Percentiles rank a stretch among this genome's conserved stretches.
phyloP scores from a whole-genome alignment of 768 basidiomycete genomes.

The Neoboletus subvelutipes region DNA sequence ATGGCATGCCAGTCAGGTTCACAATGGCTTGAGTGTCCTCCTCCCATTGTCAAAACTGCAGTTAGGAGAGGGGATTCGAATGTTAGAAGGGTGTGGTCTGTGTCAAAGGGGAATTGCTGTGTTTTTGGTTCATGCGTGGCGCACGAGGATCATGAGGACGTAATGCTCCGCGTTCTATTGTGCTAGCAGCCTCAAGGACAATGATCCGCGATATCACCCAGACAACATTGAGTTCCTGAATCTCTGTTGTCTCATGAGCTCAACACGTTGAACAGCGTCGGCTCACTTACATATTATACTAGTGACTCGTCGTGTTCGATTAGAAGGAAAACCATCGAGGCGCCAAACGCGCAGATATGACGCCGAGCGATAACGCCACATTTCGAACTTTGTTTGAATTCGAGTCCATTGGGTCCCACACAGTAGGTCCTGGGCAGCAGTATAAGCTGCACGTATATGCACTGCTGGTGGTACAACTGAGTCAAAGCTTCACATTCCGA shows the following conservation, averaged over 20 bases:
- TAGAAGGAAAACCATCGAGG: no score
- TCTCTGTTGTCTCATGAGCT: not conserved
- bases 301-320: no score
- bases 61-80: not conserved
- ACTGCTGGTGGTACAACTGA: no score
- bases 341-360: no score
- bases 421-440: no score
- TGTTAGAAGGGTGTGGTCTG: not conserved
- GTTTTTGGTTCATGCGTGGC: not conserved
- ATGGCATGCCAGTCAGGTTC: constrained; percentile 22
- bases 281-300: no score
- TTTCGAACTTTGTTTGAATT: no score
- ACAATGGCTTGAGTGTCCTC: constrained; percentile 18
- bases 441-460: no score
- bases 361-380: no score
- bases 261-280: not conserved
- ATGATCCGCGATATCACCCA: not conserved
- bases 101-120: not conserved
- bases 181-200: not conserved
- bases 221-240: not conserved
- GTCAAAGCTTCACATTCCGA: no score
- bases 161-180: not conserved
- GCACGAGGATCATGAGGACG: not conserved
- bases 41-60: constrained; percentile 21
- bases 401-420: no score